Conservation (phyloP, 2,329 filamentous ascomycete species). For the Immersiporthe knoxdaviesiana region DNA sequence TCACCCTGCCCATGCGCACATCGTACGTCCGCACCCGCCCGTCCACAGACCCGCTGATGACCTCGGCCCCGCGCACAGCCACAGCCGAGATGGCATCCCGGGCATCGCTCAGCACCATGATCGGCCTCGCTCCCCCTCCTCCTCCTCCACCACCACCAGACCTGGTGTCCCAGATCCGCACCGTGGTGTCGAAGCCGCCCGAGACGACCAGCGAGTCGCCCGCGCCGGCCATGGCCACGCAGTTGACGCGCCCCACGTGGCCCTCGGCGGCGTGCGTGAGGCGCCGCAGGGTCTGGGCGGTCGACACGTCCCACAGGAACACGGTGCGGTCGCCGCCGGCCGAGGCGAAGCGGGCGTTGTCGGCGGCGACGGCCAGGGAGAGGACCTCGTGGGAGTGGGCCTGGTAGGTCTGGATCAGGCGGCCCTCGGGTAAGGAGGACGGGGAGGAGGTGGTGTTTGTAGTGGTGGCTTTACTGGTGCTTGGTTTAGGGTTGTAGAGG, state of each 20-base stretch:
- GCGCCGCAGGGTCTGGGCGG: conserved; percentile 74
- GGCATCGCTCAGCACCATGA: conserved; percentile 75
- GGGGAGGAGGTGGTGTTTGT: conserved; percentile 40
- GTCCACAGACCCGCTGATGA: conserved; percentile 81
- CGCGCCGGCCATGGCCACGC: conserved; percentile 76
- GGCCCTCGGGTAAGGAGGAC: conserved; percentile 48
- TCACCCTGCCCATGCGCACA: conserved; percentile 71
- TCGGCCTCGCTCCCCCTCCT: conserved; percentile 54
- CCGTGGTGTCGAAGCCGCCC: conserved; percentile 74
- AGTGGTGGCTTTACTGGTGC: conserved; percentile 39
- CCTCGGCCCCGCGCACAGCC: conserved; percentile 54
- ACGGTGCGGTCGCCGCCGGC: conserved; percentile 87
- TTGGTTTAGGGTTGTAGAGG: conserved; percentile 77
- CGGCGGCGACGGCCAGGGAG: conserved; percentile 70
- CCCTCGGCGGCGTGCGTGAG: conserved; percentile 63
- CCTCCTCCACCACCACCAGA: conserved; percentile 43
- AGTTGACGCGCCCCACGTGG: conserved; percentile 75
- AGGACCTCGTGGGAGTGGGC: conserved; percentile 93
- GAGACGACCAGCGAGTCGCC: conserved; percentile 74
- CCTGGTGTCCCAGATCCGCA: conserved; percentile 75
- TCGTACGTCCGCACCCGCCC: conserved; percentile 83
- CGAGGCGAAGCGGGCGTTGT: conserved; percentile 87
- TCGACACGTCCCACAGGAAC: conserved; percentile 92
- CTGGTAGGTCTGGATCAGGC: conserved; percentile 83
- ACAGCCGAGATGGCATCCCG: conserved; percentile 66